Percentiles rank a stretch among this genome's conserved stretches.
These are phyloP conservation scores for Mycena indigotica DNA, from an alignment of 768 basidiomycete species.

Conservation along the genomic window DNA sequence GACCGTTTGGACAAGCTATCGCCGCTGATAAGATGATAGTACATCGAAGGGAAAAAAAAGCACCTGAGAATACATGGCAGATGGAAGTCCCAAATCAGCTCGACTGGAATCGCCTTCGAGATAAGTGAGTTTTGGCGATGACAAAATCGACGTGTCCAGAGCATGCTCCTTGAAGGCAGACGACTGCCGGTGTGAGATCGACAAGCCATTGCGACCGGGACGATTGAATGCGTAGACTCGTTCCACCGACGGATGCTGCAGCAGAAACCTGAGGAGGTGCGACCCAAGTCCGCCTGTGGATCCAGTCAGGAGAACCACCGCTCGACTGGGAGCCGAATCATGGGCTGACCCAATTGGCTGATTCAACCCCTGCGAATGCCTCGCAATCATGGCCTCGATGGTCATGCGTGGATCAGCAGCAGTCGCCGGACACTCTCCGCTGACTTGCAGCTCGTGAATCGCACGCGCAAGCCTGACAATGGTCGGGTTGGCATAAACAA, in stretches of 20 bases:
- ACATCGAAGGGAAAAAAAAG: neutral
- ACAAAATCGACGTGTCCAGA: slow-evolving; percentile 27
- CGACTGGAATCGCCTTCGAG: slow-evolving; percentile 28
- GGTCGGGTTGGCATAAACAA: slow-evolving; percentile 22
- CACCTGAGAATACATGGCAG: slow-evolving; percentile 27
- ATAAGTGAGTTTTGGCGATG: slow-evolving; percentile 27
- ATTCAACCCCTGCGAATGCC: slow-evolving; percentile 5
- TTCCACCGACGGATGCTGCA: slow-evolving; percentile 34
- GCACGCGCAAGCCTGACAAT: slow-evolving; percentile 16
- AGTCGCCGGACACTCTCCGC: neutral
- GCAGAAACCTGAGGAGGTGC: slow-evolving; percentile 37
- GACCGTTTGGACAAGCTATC: slow-evolving; percentile 27
- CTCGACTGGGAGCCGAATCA: neutral
- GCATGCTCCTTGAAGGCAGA: slow-evolving; percentile 28
- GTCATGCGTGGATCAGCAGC: neutral
- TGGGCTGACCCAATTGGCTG: neutral
- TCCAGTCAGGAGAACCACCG: slow-evolving; percentile 26
- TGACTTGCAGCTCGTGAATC: neutral
- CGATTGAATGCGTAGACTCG: slow-evolving; percentile 34
- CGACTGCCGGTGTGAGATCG: slow-evolving; percentile 24
- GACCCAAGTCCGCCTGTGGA: slow-evolving; percentile 36
- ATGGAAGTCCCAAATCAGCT: slow-evolving; percentile 26
- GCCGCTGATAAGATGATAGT: neutral
- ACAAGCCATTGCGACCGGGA: slow-evolving; percentile 15
- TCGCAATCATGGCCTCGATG: slow-evolving; percentile 10